Evolutionary conservation across 2,329 filamentous ascomycete genomes (phyloP).

Genomic region (Alternaria arbusti): DNA sequence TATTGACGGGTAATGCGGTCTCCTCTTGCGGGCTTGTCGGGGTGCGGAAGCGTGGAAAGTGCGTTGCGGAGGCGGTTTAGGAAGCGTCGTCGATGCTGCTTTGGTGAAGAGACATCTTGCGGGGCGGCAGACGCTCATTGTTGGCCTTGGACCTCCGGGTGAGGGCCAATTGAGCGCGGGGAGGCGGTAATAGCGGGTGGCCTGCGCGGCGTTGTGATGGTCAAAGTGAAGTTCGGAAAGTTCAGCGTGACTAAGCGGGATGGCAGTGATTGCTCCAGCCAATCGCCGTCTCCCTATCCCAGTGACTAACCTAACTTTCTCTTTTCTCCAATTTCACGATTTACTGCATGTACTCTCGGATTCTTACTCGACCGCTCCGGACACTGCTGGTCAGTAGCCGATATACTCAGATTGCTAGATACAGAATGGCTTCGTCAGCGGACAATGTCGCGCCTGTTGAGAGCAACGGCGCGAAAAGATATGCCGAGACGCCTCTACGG

Average conservation of each 20-base stretch:
- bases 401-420: slow-evolving; percentile 14
- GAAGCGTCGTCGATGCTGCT: slow-evolving; percentile 29
- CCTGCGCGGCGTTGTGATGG: slow-evolving; percentile 17
- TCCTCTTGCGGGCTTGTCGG: slow-evolving; percentile 44
- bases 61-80: slow-evolving; percentile 46
- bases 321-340: slow-evolving; percentile 22
- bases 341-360: slow-evolving; percentile 29
- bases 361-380: slow-evolving; percentile 34
- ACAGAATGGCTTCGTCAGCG: slow-evolving; percentile 44
- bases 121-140: slow-evolving; percentile 53
- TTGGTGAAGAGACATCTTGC: slow-evolving; percentile 51
- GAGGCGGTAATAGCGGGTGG: slow-evolving; percentile 6
- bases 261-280: slow-evolving; percentile 20
- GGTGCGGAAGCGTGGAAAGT: slow-evolving; percentile 51
- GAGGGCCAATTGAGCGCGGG: slow-evolving; percentile 31
- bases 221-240: slow-evolving; percentile 30
- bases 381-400: slow-evolving; percentile 28
- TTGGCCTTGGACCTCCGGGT: slow-evolving; percentile 22
- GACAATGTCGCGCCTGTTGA: slow-evolving; percentile 39
- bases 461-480: slow-evolving; percentile 44
- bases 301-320: slow-evolving; percentile 35
- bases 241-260: slow-evolving; percentile 31
- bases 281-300: slow-evolving; percentile 32
- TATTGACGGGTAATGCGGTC: slow-evolving; percentile 53
- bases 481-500: slow-evolving; percentile 40